These are phyloP conservation scores for Pleurotus djamor DNA, from an alignment of 768 basidiomycete species.

Conservation along the genomic window DNA sequence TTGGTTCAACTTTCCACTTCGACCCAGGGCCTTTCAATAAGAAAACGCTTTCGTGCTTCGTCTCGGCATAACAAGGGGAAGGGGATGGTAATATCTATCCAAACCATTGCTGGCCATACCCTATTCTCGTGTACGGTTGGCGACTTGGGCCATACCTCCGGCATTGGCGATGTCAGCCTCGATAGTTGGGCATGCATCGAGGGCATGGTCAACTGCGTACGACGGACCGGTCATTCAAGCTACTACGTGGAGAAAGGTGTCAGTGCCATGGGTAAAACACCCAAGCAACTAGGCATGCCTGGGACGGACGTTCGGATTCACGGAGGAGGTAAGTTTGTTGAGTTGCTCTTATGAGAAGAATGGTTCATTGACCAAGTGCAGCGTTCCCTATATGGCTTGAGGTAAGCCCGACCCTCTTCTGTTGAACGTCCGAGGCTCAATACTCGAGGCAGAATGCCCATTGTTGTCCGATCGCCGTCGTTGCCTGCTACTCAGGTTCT, in stretches of 20 bases:
- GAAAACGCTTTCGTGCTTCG: conserved; percentile 80
- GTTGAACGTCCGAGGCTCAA: conserved; percentile 21
- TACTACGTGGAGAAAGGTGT: conserved; percentile 88
- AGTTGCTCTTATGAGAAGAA: background rate
- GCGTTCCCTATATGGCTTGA: conserved; percentile 87
- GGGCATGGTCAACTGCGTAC: conserved; percentile 78
- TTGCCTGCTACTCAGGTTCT: conserved; percentile 79
- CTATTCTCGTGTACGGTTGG: conserved; percentile 85
- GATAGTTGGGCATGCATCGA: conserved; percentile 81
- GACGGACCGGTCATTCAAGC: conserved; percentile 79
- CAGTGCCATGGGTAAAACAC: conserved; percentile 78
- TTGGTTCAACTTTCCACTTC: background rate
- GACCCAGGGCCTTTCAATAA: conserved; percentile 61
- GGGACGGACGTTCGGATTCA: conserved; percentile 55
- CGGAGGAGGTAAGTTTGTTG: conserved; percentile 65
- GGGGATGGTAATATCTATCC: conserved; percentile 79
- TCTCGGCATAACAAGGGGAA: conserved; percentile 73
- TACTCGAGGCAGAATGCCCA: conserved; percentile 57
- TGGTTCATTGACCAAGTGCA: conserved; percentile 23
- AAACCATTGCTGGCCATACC: conserved; percentile 75
- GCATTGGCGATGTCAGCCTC: conserved; percentile 73
- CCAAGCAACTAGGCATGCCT: conserved; percentile 69
- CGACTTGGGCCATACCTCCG: conserved; percentile 65
- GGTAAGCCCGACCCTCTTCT: conserved; percentile 22
- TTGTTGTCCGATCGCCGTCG: conserved; percentile 81